These are phyloP conservation scores for Mayamaea pseudoterrestris DNA, from an alignment of 108 stramenopile species.

Conservation along the genomic window DNA sequence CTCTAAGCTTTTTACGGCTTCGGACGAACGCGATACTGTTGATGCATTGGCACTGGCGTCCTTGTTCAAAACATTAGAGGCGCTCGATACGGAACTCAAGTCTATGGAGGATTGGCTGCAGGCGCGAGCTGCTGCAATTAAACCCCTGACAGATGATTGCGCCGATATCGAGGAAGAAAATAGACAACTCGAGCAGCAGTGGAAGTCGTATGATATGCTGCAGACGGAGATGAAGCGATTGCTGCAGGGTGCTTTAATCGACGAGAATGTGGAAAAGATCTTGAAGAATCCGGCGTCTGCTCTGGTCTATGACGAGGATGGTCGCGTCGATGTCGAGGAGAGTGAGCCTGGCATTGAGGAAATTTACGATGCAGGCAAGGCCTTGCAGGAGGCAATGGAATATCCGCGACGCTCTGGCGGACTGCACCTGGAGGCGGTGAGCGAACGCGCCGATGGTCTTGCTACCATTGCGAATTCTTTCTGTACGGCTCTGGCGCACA, in stretches of 20 bases:
- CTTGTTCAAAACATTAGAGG: slow-evolving; percentile 60
- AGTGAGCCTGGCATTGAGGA: slow-evolving; percentile 70
- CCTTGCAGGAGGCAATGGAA: slow-evolving; percentile 65
- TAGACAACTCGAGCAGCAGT: slow-evolving; percentile 81
- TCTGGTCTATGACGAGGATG: slow-evolving; percentile 52
- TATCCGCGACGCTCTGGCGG: slow-evolving; percentile 70
- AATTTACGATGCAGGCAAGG: slow-evolving; percentile 66
- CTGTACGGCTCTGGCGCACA: slow-evolving; percentile 66
- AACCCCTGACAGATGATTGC: slow-evolving; percentile 84
- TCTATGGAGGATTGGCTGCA: slow-evolving; percentile 80
- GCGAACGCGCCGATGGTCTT: slow-evolving; percentile 55
- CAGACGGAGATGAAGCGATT: slow-evolving; percentile 60
- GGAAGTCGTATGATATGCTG: slow-evolving; percentile 73
- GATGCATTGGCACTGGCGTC: slow-evolving; percentile 62
- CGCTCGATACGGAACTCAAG: slow-evolving; percentile 64
- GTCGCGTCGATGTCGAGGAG: slow-evolving; percentile 54
- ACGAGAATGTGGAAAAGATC: slow-evolving; percentile 40
- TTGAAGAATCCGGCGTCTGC: slow-evolving; percentile 69
- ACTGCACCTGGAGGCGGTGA: slow-evolving; percentile 68
- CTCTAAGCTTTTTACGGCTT: slow-evolving; percentile 6
- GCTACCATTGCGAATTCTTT: slow-evolving; percentile 42
- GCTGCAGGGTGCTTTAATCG: slow-evolving; percentile 52
- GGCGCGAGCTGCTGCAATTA: slow-evolving; percentile 67
- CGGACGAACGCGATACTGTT: slow-evolving; percentile 23
- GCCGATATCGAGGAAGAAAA: slow-evolving; percentile 82